Conservation (phyloP, 2,329 filamentous ascomycete genomes). For the Chaetomiaceae sp. region DNA sequence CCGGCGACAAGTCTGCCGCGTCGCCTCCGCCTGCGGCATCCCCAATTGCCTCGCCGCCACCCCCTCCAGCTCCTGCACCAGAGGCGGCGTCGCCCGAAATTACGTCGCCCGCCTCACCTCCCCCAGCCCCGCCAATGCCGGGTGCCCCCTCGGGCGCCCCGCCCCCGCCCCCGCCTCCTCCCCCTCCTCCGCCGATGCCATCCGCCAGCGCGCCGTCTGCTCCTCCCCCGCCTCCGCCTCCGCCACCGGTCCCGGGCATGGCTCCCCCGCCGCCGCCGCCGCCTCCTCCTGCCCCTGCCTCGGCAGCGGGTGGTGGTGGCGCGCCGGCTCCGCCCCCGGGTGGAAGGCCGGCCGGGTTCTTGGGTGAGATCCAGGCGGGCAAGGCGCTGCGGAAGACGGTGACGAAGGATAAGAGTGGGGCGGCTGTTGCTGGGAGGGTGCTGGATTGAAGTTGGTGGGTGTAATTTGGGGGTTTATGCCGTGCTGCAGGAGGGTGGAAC, state of each 20-base stretch:
- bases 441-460: slow-evolving; percentile 48
- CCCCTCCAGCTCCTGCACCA: slow-evolving; percentile 31
- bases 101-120: slow-evolving; percentile 29
- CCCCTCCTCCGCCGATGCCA: slow-evolving; percentile 37
- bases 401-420: slow-evolving; percentile 79
- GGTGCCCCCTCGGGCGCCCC: slow-evolving; percentile 26
- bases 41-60: slow-evolving; percentile 38
- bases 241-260: slow-evolving; percentile 32
- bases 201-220: slow-evolving; percentile 28
- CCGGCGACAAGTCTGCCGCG: slow-evolving; percentile 60
- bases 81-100: slow-evolving; percentile 28
- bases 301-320: slow-evolving; percentile 31
- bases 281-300: slow-evolving; percentile 43
- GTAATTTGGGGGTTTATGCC: slow-evolving; percentile 32
- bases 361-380: slow-evolving; percentile 80
- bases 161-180: slow-evolving; percentile 35
- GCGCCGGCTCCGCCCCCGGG: slow-evolving; percentile 33
- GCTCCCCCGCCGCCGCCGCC: slow-evolving; percentile 44
- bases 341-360: slow-evolving; percentile 57
- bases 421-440: slow-evolving; percentile 73
- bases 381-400: slow-evolving; percentile 77
- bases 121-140: slow-evolving; percentile 27
- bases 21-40: slow-evolving; percentile 34
- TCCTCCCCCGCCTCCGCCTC: slow-evolving; percentile 36
- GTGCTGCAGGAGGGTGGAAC: too few relatives aligned